Evolutionary conservation across 2,329 filamentous ascomycete genomes (phyloP), one percentile per base, ranked within the genome.

Genomic region (Trichoderma endophyticum): DNA sequence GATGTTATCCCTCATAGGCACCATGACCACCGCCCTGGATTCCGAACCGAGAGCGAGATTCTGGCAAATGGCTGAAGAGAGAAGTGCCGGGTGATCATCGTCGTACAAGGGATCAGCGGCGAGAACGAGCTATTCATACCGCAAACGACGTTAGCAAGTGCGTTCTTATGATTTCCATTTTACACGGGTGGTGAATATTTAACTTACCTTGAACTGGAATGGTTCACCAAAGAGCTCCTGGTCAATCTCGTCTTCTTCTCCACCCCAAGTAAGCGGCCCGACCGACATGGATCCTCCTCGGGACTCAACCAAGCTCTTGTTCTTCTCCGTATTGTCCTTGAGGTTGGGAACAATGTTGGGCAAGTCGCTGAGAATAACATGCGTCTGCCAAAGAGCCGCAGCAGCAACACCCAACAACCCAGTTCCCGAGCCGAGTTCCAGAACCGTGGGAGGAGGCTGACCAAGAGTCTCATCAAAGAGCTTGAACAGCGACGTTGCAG

Each of bases 391-490:
- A 28, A 93, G 84, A 15, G 89, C 90, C 8, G 94, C 93, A 28
- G 95, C 93, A 1, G 95, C 92, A 57, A 98, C 84, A 0, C 96
- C 96, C 11, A 97, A 88, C n/a, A 99, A 86, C 0, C 95, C 95
- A 0, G 95, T 98, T 0, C 96, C 95, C 0, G 95, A 91, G 4
- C 95, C 96, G 2, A 98, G 87, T 79, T 98, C 95, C 9, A 98
- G 85, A 1, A 90, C 83, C 5, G 78, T 75, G 18, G 82, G 77
- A 5, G 77, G 73, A 36, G 79, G 73, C 57, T 78, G 74, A 59
- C 78, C 77, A 9, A 80, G 73, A 14, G 79, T 79, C 70, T 80
- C 77, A 51, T 81, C 78, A 18, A 89, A 81, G 8, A 88, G 75
- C 57, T 84, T 82, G 36, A 83, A 83, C 26, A 89, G 77, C 0